phyloP scores from a whole-genome alignment of 306 rosid genomes.

The Mucuna pruriens region DNA sequence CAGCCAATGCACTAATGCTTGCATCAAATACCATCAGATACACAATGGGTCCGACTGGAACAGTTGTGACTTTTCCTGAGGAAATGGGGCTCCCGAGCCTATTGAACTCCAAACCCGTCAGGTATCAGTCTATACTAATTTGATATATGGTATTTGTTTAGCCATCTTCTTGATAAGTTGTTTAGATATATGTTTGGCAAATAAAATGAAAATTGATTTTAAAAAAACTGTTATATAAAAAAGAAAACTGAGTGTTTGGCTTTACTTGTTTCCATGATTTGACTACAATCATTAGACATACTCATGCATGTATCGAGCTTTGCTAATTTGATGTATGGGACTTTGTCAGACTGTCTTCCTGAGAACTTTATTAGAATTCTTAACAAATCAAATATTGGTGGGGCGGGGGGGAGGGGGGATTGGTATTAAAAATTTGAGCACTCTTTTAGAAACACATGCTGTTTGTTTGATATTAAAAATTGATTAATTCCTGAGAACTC shows the following conservation, averaged over 20 bases:
- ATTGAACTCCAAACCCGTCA: constrained; percentile 49
- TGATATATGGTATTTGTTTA: background rate
- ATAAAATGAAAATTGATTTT: constrained; percentile 11
- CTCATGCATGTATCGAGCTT: background rate
- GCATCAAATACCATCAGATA: constrained; percentile 74
- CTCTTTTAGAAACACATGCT: too few species aligned
- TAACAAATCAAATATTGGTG: background rate
- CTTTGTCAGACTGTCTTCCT: constrained; percentile 5
- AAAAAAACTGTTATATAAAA: background rate
- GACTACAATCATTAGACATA: background rate
- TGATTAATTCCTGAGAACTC: background rate
- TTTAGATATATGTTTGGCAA: constrained; percentile 5
- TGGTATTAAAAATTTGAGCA: too few species aligned
- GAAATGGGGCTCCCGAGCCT: constrained; percentile 87
- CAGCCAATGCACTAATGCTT: constrained; percentile 68
- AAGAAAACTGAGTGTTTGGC: background rate
- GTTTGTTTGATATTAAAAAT: too few species aligned
- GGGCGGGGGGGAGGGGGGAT: too few species aligned
- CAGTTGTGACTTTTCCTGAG: constrained; percentile 68
- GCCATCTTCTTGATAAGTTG: constrained; percentile 26
- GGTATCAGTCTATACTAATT: constrained; percentile 41
- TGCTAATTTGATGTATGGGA: constrained; percentile 26
- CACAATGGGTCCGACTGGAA: constrained; percentile 78
- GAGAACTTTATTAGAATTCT: background rate
- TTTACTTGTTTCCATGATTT: constrained; percentile 32